Conservation (phyloP, 495 filamentous ascomycete genomes). For the Wilcoxina mikolae region DNA sequence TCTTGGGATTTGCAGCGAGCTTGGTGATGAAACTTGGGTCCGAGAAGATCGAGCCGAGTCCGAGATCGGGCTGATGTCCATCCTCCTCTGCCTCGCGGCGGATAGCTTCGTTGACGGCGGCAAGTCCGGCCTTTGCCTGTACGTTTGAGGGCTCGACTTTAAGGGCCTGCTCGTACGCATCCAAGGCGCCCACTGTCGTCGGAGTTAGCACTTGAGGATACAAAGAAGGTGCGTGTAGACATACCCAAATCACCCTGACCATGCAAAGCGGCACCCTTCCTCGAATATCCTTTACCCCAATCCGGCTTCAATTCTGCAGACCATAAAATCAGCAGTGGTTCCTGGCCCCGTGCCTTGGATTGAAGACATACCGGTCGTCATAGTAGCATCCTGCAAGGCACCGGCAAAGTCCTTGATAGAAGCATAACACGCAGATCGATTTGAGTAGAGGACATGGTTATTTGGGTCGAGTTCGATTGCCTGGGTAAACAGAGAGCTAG, state of each 20-base stretch:
- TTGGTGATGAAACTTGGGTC: conserved; percentile 83
- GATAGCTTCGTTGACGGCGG: conserved; percentile 74
- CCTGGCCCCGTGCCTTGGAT: background rate
- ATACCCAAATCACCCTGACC: conserved; percentile 67
- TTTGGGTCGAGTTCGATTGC: conserved; percentile 74
- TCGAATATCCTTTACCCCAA: conserved; percentile 90
- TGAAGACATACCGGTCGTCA: conserved; percentile 43
- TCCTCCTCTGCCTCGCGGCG: conserved; percentile 57
- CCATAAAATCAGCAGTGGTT: background rate
- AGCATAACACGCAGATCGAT: conserved; percentile 88
- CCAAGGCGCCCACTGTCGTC: conserved; percentile 51
- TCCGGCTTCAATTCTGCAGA: conserved; percentile 69
- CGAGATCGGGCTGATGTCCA: conserved; percentile 35
- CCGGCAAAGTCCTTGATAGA: conserved; percentile 74
- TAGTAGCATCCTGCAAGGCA: conserved; percentile 78
- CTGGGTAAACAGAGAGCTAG: conserved; percentile 61
- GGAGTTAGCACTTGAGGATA: background rate
- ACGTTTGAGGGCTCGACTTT: conserved; percentile 84
- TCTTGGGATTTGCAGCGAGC: conserved; percentile 87
- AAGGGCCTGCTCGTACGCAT: conserved; percentile 82
- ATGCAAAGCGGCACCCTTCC: conserved; percentile 82
- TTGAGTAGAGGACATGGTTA: conserved; percentile 96
- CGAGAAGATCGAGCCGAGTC: conserved; percentile 79
- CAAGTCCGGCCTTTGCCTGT: conserved; percentile 76
- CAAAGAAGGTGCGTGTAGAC: conserved; percentile 14